Evolutionary conservation across 2,329 filamentous ascomycete species (phyloP), one percentile per base, ranked within the genome.

Genomic region (Trichoderma oligosporum): DNA sequence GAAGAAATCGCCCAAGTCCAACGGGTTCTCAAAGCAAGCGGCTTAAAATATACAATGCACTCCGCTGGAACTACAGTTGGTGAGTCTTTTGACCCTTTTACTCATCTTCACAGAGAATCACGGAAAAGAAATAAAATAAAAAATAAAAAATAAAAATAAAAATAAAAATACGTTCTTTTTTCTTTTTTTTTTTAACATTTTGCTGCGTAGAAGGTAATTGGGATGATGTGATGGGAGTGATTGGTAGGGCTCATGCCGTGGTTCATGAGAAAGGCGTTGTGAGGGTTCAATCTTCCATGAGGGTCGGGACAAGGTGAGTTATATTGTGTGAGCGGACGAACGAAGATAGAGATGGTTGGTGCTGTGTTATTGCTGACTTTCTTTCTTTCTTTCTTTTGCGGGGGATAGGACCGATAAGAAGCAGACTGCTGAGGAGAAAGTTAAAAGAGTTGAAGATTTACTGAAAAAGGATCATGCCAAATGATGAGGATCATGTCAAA

Each of bases 61-160:
- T 92, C 89, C 24, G 92, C 91, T 2, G 94, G 93, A 11, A 97
- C 93, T 0, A 97, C 93, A 0, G 82, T 97, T 56, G 91, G 91
- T 94, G 77, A 45, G 35, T 24, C 18, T 7, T 12, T 22, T 38
- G 5, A 4, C 2, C 5, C 41, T 8, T 29, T n/a, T 14, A 9
- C 2, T 4, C 8, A 2, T 5, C 5, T 16, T 42, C n/a, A n/a
- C n/a, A n/a, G n/a, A n/a, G n/a, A n/a, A n/a, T n/a, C n/a, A 29
- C 24, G 20, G 27, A 46, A 27, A n/a, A 27, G 14, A 24, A 12
- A 25, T 14, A 25, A 27, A 25, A 45, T 8, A 25, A 12, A 29
- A 11, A 42, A 41, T 45, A 24, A 29, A 38, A 58, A 6, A 7
- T 22, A 31, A 49, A 4, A n/a, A 18, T 7, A 49, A 22, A 33